Evolutionary conservation across 2,329 filamentous ascomycete genomes (phyloP).

Genomic region (Emmonsiellopsis sp.): DNA sequence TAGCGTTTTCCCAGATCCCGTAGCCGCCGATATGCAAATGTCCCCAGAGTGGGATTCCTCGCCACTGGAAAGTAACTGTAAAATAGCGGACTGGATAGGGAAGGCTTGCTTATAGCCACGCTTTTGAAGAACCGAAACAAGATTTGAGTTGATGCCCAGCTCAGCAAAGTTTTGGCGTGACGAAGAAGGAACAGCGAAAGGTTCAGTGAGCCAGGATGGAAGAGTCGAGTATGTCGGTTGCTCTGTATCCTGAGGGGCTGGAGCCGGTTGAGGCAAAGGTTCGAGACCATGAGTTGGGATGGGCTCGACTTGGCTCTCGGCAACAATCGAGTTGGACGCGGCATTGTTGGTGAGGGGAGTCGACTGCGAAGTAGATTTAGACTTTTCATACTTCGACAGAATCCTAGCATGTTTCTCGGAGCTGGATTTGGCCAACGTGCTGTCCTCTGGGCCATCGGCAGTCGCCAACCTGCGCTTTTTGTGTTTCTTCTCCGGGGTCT

Average conservation of each 20-base stretch:
- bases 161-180: slow-evolving; percentile 53
- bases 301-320: not conserved
- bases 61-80: slow-evolving; percentile 68
- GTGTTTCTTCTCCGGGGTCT: slow-evolving; percentile 4
- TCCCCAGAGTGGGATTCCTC: slow-evolving; percentile 59
- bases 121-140: slow-evolving; percentile 54
- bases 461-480: slow-evolving; percentile 11
- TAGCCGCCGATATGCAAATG: slow-evolving; percentile 82
- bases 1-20: slow-evolving; percentile 90
- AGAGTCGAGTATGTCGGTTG: slow-evolving; percentile 67
- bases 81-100: slow-evolving; percentile 68
- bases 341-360: slow-evolving; percentile 3
- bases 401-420: slow-evolving; percentile 17
- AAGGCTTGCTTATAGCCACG: slow-evolving; percentile 64
- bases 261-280: slow-evolving; percentile 69
- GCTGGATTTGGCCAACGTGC: not conserved
- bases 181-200: slow-evolving; percentile 58
- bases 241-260: slow-evolving; percentile 43
- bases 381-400: slow-evolving; percentile 20
- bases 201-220: slow-evolving; percentile 70
- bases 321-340: slow-evolving; percentile 7
- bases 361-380: slow-evolving; percentile 8
- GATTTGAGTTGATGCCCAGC: slow-evolving; percentile 54
- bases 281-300: slow-evolving; percentile 60
- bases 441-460: slow-evolving; percentile 32